A percentile compares a stretch with the other conserved stretches of the same genome.
phyloP scores from a whole-genome alignment of 2,329 filamentous ascomycete genomes.

The Ramularia endophylla region DNA sequence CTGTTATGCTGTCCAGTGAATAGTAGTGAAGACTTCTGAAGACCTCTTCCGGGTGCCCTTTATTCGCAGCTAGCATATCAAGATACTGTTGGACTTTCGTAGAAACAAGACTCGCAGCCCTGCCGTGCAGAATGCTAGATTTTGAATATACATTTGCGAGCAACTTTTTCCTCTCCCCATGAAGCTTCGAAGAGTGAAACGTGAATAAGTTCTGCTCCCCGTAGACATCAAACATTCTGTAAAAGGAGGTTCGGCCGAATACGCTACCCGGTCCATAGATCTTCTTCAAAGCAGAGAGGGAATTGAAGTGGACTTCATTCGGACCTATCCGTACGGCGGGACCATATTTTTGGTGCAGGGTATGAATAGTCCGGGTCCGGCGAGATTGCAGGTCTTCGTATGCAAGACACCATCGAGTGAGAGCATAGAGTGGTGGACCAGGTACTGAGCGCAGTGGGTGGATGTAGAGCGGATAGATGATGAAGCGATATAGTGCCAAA shows the following conservation, averaged over 20 bases:
- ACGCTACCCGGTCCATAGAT: conserved; percentile 51
- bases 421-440: conserved; percentile 37
- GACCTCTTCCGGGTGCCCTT: conserved; percentile 36
- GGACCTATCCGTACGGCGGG: conserved; percentile 45
- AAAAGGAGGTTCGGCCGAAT: conserved; percentile 48
- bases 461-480: conserved; percentile 13
- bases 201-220: conserved; percentile 50
- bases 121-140: conserved; percentile 35
- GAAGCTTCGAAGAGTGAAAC: conserved; percentile 39
- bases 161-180: conserved; percentile 49
- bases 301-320: conserved; percentile 42
- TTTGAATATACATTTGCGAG: conserved; percentile 51
- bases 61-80: conserved; percentile 33
- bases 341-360: conserved; percentile 43
- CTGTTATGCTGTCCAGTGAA: conserved; percentile 48
- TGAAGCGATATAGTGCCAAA: conserved; percentile 4
- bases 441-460: conserved; percentile 25
- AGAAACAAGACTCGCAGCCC: conserved; percentile 33
- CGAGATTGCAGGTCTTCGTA: conserved; percentile 41
- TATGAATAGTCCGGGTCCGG: conserved; percentile 38
- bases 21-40: conserved; percentile 49
- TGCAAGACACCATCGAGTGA: conserved; percentile 43
- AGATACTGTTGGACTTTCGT: conserved; percentile 39
- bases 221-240: conserved; percentile 52
- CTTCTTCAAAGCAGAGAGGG: conserved; percentile 42